Percentiles rank a stretch among this genome's conserved stretches.
Evolutionary conservation across 768 basidiomycete genomes (phyloP).

Genomic region (Glaciozyma antarctica): DNA sequence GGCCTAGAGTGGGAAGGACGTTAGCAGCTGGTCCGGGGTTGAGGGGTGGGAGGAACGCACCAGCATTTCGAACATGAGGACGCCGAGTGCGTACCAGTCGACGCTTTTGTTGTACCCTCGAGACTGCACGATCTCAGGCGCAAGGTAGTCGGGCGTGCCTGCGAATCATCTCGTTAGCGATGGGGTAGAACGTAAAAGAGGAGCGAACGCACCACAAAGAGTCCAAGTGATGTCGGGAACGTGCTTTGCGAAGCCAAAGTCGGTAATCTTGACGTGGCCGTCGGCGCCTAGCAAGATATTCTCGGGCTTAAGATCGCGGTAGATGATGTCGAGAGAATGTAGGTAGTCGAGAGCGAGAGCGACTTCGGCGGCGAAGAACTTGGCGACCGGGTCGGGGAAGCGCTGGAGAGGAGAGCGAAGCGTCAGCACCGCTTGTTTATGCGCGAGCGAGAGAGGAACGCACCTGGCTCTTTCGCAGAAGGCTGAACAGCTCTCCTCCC

Average conservation of each 20-base stretch:
- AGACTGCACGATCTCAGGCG: conserved; percentile 95
- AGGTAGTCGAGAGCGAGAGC: conserved; percentile 90
- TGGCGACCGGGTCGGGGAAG: conserved; percentile 93
- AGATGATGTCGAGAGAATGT: conserved; percentile 95
- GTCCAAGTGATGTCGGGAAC: conserved; percentile 99
- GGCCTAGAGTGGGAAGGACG: conserved; percentile 17
- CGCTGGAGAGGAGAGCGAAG: conserved; percentile 56
- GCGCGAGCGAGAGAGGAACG: background rate
- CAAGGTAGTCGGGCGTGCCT: conserved; percentile 90
- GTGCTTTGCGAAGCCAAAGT: conserved; percentile 90
- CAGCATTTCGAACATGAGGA: conserved; percentile 98
- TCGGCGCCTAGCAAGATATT: conserved; percentile 37
- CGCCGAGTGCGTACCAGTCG: conserved; percentile 99
- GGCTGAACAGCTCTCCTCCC: conserved; percentile 94
- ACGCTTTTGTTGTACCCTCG: conserved; percentile 97
- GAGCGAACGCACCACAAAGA: conserved; percentile 45
- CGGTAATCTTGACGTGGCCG: conserved; percentile 90
- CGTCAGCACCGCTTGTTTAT: background rate
- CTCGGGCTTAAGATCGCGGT: conserved; percentile 87
- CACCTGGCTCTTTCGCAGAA: conserved; percentile 52
- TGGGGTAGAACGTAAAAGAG: background rate
- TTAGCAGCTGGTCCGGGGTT: conserved; percentile 51
- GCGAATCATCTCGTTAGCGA: background rate
- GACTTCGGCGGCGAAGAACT: conserved; percentile 95
- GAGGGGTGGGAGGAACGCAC: conserved; percentile 13